Conservation (phyloP, 2,329 filamentous ascomycete genomes). For the Ceratocystis ficicola region DNA sequence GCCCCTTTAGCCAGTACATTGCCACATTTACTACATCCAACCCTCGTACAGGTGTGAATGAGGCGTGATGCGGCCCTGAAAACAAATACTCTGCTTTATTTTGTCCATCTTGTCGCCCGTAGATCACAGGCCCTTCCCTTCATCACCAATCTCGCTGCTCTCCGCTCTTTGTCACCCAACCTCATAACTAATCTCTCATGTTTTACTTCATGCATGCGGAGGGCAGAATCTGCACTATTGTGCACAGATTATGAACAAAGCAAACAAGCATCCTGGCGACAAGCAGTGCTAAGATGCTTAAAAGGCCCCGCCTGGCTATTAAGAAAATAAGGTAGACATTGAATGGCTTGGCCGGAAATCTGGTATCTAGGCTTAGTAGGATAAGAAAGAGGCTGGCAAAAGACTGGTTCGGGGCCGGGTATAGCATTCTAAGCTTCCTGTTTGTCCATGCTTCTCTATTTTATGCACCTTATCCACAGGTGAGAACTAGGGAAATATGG, state of each 20-base stretch:
- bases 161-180: not conserved
- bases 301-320: not conserved
- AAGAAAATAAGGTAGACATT: no score
- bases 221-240: not conserved
- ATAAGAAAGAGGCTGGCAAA: no score
- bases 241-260: not conserved
- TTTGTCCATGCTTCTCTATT: no score
- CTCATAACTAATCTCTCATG: not conserved
- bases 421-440: no score
- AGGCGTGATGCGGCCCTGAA: not conserved
- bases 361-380: no score
- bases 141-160: not conserved
- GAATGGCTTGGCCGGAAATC: no score
- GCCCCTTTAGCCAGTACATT: no score
- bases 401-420: no score
- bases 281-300: not conserved
- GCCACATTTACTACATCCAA: no score
- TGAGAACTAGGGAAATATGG: no score
- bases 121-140: not conserved
- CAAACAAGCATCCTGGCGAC: not conserved
- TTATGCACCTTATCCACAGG: no score
- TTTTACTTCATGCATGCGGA: not conserved
- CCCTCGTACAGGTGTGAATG: no score
- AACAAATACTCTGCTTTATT: not conserved
- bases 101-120: not conserved